Conservation (phyloP, 1,284 basidiomycete genomes). For the Malassezia psittaci region DNA sequence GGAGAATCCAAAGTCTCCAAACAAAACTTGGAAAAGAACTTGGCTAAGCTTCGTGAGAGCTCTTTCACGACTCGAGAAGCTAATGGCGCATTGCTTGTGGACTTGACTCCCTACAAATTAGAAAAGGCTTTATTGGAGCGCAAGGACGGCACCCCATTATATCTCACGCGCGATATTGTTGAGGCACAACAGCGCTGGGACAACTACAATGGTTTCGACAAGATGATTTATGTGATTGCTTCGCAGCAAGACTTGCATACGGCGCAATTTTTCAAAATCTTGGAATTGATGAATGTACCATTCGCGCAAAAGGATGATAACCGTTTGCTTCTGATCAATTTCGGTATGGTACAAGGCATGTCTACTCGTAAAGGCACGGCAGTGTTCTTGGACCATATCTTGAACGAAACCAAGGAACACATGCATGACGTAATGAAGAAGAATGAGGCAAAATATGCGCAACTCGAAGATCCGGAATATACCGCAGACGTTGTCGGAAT, state of each 20-base stretch:
- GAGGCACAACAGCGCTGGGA: conserved; percentile 78
- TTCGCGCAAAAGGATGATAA: conserved; percentile 59
- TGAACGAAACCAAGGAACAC: conserved; percentile 73
- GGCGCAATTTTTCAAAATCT: conserved; percentile 85
- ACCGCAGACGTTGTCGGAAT: conserved; percentile 81
- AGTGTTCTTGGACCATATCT: conserved; percentile 88
- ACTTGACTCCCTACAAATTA: conserved; percentile 50
- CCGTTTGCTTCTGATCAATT: conserved; percentile 77
- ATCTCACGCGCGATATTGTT: conserved; percentile 95
- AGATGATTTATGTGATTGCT: conserved; percentile 92
- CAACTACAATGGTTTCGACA: conserved; percentile 60
- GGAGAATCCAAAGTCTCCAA: conserved; percentile 83
- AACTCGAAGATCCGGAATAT: conserved; percentile 74
- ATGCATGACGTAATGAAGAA: conserved; percentile 97
- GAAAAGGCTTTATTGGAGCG: conserved; percentile 85
- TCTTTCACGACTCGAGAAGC: conserved; percentile 31
- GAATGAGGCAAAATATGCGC: conserved; percentile 84
- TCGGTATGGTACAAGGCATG: conserved; percentile 88
- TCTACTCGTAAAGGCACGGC: conserved; percentile 92
- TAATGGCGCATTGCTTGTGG: conserved; percentile 41
- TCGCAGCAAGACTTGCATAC: conserved; percentile 91
- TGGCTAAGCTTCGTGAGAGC: conserved; percentile 23
- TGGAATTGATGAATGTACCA: conserved; percentile 77
- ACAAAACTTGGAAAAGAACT: conserved; percentile 59
- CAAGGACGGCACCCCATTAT: conserved; percentile 92